Conservation (phyloP, 176 grass and related monocot species). For the Phyllostachys edulis region DNA sequence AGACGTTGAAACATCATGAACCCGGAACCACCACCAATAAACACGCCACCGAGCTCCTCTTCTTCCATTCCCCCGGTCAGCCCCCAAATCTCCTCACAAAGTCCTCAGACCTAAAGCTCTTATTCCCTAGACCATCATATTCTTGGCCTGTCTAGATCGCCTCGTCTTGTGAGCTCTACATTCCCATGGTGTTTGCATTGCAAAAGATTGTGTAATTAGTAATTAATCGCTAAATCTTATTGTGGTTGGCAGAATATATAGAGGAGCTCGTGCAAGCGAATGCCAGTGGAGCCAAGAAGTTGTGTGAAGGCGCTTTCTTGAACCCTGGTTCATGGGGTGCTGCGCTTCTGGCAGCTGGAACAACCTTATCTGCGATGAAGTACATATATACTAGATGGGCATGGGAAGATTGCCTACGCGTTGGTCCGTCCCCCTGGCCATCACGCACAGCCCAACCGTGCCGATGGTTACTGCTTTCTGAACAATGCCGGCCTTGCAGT, state of each 20-base stretch:
- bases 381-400: slow-evolving; percentile 59
- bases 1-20: neutral
- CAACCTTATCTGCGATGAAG: slow-evolving; percentile 67
- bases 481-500: slow-evolving; percentile 83
- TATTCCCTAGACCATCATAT: neutral
- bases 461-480: slow-evolving; percentile 90
- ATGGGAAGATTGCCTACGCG: slow-evolving; percentile 63
- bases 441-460: slow-evolving; percentile 68
- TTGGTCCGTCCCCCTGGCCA: slow-evolving; percentile 85
- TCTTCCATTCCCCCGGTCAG: slow-evolving; percentile 71
- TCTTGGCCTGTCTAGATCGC: neutral
- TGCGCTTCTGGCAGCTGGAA: slow-evolving; percentile 70
- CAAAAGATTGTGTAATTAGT: neutral
- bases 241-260: slow-evolving; percentile 67
- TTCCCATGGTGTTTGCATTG: neutral
- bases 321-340: slow-evolving; percentile 88
- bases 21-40: no score
- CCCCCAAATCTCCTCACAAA: neutral
- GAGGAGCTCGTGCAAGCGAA: slow-evolving; percentile 77
- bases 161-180: no score
- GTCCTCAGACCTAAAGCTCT: neutral
- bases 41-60: slow-evolving; percentile 52
- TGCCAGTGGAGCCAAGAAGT: slow-evolving; percentile 57
- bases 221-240: neutral
- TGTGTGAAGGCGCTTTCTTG: slow-evolving; percentile 69